These are phyloP conservation scores for Kuraishia piskuri DNA, from an alignment of 805 yeast species.

Conservation along the genomic window DNA sequence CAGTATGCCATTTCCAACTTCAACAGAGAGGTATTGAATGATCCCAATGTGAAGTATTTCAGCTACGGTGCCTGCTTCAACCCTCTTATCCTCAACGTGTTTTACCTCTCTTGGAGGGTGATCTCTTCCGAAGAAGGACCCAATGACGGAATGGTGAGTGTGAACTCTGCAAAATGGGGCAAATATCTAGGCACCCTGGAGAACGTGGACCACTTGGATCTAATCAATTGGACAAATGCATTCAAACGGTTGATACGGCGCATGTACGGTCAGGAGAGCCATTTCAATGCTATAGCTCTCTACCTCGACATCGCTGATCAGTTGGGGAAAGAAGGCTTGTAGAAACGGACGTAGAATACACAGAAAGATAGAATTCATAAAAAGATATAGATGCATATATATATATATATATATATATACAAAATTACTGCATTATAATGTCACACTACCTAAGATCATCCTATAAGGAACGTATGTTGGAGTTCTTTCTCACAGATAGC, in stretches of 20 bases:
- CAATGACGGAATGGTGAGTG: conserved; percentile 85
- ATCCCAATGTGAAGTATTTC: conserved; percentile 60
- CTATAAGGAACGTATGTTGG: not conserved
- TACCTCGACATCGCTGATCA: conserved; percentile 62
- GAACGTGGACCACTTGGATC: conserved; percentile 76
- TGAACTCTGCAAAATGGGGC: conserved; percentile 78
- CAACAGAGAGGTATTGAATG: conserved; percentile 43
- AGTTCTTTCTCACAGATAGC: conserved; percentile 22
- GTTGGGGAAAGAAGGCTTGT: conserved; percentile 52
- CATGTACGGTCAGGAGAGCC: conserved; percentile 23
- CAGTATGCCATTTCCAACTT: conserved; percentile 35
- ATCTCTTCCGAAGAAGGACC: conserved; percentile 43
- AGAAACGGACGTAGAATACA: conserved; percentile 3
- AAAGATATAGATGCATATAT: not conserved
- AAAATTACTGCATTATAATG: not conserved
- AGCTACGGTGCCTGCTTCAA: conserved; percentile 74
- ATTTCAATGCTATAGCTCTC: conserved; percentile 59
- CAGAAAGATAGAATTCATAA: no score
- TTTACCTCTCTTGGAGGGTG: conserved; percentile 55
- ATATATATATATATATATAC: not conserved
- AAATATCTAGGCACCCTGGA: conserved; percentile 69
- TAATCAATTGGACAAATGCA: conserved; percentile 73
- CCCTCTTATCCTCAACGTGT: conserved; percentile 56
- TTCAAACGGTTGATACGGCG: conserved; percentile 27
- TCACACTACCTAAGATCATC: not conserved